These are phyloP conservation scores for Suhomyces xylopsoci DNA, from an alignment of 805 yeast species.

Conservation along the genomic window DNA sequence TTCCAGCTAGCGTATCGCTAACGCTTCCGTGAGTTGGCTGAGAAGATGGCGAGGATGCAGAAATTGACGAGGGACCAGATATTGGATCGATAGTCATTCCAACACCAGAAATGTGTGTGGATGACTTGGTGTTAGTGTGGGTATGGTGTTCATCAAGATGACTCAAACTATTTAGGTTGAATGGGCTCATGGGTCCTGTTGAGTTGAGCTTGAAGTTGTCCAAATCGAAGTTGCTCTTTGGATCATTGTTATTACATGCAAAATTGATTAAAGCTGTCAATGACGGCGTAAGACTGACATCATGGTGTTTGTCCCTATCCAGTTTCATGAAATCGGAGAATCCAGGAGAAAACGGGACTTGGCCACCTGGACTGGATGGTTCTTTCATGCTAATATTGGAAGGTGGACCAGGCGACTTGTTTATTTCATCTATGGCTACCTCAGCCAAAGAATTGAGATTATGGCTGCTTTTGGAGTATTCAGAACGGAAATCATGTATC, in stretches of 20 bases:
- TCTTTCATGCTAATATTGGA: neutral
- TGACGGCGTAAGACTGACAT: constrained; percentile 33
- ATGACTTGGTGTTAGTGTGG: neutral
- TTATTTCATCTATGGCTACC: constrained; percentile 32
- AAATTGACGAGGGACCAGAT: neutral
- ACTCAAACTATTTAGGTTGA: constrained; percentile 10
- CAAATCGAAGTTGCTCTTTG: constrained; percentile 11
- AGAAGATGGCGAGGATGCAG: neutral
- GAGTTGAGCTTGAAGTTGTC: constrained; percentile 10
- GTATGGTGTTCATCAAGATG: neutral
- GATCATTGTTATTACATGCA: constrained; percentile 27
- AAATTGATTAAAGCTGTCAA: constrained; percentile 36
- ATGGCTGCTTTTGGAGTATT: constrained; percentile 7
- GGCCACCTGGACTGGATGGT: constrained; percentile 1
- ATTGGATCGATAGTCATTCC: neutral
- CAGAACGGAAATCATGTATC: constrained; percentile 10
- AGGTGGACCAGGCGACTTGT: constrained; percentile 7
- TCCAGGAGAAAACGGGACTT: constrained; percentile 11
- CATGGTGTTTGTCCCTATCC: constrained; percentile 4
- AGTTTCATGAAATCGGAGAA: constrained; percentile 9
- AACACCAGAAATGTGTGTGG: neutral
- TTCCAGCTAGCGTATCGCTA: neutral
- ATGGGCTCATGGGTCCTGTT: constrained; percentile 29
- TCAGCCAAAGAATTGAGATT: constrained; percentile 32
- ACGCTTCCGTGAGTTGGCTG: neutral